Evolutionary conservation across 345 rosid genomes (phyloP).

Genomic region (Hypericum androsaemum): DNA sequence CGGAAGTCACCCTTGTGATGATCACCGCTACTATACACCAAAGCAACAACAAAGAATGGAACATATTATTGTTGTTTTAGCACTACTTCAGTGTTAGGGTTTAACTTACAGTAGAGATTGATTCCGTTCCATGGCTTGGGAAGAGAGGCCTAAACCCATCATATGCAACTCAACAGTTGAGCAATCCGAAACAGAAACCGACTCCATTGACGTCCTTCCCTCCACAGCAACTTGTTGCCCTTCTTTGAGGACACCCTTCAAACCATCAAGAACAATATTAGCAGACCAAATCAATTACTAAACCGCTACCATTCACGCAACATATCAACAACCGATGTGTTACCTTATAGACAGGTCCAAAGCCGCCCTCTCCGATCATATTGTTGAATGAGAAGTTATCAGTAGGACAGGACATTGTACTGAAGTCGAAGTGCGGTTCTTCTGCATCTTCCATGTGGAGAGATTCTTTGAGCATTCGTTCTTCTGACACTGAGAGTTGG

Average conservation of each 20-base stretch:
- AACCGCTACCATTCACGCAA: too few relatives aligned
- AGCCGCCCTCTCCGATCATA: constrained; percentile 1
- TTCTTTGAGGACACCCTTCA: not conserved
- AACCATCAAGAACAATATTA: not conserved
- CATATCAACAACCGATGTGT: not conserved
- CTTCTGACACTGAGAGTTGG: too few relatives aligned
- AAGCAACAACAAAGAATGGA: not conserved
- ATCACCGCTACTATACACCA: constrained; percentile 25
- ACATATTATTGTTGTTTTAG: too few relatives aligned
- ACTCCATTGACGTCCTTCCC: constrained; percentile 49
- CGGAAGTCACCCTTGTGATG: constrained; percentile 71
- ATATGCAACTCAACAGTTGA: constrained; percentile 50
- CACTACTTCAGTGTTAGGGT: not conserved
- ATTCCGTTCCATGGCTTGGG: constrained; percentile 80
- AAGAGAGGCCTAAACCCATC: constrained; percentile 86
- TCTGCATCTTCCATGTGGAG: too few relatives aligned
- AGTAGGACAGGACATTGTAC: not conserved
- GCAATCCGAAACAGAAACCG: constrained; percentile 36
- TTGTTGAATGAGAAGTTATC: not conserved
- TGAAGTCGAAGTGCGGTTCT: not conserved
- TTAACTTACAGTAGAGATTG: constrained; percentile 60
- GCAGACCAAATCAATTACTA: not conserved
- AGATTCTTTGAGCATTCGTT: too few relatives aligned
- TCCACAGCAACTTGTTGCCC: not conserved
- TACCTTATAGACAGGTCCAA: constrained; percentile 3